phyloP scores from a whole-genome alignment of 2,329 filamentous ascomycete species.

The Cladosporium austrohemisphaericum region DNA sequence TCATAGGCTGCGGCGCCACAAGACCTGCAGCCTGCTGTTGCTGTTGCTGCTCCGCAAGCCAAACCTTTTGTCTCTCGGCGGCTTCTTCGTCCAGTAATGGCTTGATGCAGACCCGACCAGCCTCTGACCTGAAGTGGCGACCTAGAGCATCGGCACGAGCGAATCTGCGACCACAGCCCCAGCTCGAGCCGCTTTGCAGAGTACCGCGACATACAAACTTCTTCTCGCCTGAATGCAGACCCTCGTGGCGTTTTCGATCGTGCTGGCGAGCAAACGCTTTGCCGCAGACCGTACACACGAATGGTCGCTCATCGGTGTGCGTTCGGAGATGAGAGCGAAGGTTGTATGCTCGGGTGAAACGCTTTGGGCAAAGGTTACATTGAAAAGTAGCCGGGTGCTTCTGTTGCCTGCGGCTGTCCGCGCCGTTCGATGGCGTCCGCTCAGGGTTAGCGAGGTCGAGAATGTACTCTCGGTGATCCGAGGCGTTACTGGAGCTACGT shows the following conservation, averaged over 20 bases:
- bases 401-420: conserved; percentile 72
- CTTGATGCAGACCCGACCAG: conserved; percentile 93
- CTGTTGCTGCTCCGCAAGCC: conserved; percentile 58
- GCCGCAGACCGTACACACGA: conserved; percentile 93
- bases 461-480: conserved; percentile 69
- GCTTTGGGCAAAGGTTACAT: conserved; percentile 87
- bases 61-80: conserved; percentile 69
- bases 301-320: conserved; percentile 94
- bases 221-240: conserved; percentile 94
- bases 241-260: conserved; percentile 94
- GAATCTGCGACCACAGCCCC: conserved; percentile 91
- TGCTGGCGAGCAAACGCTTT: conserved; percentile 98
- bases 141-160: conserved; percentile 93
- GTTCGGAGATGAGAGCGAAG: conserved; percentile 91
- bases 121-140: conserved; percentile 81
- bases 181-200: conserved; percentile 74
- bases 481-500: conserved; percentile 50
- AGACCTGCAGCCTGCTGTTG: conserved; percentile 45
- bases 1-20: conserved; percentile 31
- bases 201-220: conserved; percentile 96
- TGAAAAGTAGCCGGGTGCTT: conserved; percentile 98
- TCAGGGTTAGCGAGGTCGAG: conserved; percentile 85
- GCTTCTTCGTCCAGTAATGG: conserved; percentile 95
- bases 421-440: conserved; percentile 64
- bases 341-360: conserved; percentile 95